Conservation (phyloP, 768 basidiomycete genomes). For the Austroboletus eburneus region DNA sequence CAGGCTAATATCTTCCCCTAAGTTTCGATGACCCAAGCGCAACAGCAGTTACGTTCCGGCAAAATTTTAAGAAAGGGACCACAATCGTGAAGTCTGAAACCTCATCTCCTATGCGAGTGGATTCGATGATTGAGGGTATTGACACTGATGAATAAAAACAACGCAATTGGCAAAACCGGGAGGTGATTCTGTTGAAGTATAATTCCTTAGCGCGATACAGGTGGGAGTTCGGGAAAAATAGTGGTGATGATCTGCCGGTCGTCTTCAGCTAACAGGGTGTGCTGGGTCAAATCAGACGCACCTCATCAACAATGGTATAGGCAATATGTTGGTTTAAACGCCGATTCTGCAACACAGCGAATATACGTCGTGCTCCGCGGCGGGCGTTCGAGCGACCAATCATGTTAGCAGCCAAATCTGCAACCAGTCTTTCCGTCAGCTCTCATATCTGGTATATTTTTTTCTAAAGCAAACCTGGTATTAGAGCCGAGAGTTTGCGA, state of each 20-base stretch:
- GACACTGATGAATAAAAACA: constrained; percentile 1
- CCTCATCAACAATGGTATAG: constrained; percentile 89
- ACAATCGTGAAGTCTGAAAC: not conserved
- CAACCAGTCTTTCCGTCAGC: constrained; percentile 1
- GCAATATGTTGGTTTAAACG: constrained; percentile 93
- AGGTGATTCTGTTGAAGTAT: not conserved
- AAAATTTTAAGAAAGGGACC: constrained; percentile 33
- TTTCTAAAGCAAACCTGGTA: constrained; percentile 69
- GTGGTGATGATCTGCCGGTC: constrained; percentile 48
- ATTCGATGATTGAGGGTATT: constrained; percentile 7
- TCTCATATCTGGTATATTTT: not conserved
- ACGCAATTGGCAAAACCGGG: not conserved
- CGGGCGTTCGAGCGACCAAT: constrained; percentile 96
- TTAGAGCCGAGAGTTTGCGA: constrained; percentile 81
- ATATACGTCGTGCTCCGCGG: constrained; percentile 86
- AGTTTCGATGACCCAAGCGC: constrained; percentile 68
- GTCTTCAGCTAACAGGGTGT: constrained; percentile 3
- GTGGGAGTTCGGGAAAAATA: constrained; percentile 51
- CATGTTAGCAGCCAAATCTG: constrained; percentile 95
- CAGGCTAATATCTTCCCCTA: not conserved
- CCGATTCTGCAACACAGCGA: constrained; percentile 89
- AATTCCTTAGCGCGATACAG: constrained; percentile 6
- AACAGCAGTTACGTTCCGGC: constrained; percentile 44
- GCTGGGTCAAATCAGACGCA: constrained; percentile 30
- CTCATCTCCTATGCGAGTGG: constrained; percentile 15